Conservation (phyloP, 169 alveolate species). For the Cryptosporidium muris region DNA sequence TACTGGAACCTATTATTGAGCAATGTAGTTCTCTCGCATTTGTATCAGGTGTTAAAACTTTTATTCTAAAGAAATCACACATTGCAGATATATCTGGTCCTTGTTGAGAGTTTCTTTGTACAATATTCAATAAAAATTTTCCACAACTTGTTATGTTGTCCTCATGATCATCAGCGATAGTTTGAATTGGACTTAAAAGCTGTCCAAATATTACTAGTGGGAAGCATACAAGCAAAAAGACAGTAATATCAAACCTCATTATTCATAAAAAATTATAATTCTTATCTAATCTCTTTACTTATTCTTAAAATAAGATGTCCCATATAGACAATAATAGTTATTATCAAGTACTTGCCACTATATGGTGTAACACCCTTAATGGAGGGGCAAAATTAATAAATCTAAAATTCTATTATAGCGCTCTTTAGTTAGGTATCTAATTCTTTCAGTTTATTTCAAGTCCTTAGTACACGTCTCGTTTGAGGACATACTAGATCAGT, state of each 20-base stretch:
- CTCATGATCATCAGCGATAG: slow-evolving; percentile 3
- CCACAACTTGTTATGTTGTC: slow-evolving; percentile 44
- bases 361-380: too few species aligned
- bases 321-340: too few species aligned
- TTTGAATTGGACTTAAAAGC: slow-evolving; percentile 10
- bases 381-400: too few species aligned
- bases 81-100: slow-evolving; percentile 7
- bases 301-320: too few species aligned
- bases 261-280: neutral
- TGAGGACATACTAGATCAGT: too few species aligned
- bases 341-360: too few species aligned
- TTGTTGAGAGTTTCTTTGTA: neutral
- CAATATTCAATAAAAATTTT: slow-evolving; percentile 26
- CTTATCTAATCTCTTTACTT: too few species aligned
- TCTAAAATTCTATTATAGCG: too few species aligned
- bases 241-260: neutral
- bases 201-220: neutral
- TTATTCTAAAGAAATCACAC: slow-evolving; percentile 32
- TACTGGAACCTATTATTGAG: slow-evolving; percentile 36
- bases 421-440: too few species aligned
- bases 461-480: too few species aligned
- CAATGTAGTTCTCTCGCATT: slow-evolving; percentile 32
- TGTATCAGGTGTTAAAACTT: slow-evolving; percentile 24
- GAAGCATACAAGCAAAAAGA: neutral
- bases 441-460: too few species aligned